A percentile compares a stretch with the other conserved stretches of the same genome.
Evolutionary conservation across 2,329 filamentous ascomycete species (phyloP).

Genomic region (Boeremia lycopersici): DNA sequence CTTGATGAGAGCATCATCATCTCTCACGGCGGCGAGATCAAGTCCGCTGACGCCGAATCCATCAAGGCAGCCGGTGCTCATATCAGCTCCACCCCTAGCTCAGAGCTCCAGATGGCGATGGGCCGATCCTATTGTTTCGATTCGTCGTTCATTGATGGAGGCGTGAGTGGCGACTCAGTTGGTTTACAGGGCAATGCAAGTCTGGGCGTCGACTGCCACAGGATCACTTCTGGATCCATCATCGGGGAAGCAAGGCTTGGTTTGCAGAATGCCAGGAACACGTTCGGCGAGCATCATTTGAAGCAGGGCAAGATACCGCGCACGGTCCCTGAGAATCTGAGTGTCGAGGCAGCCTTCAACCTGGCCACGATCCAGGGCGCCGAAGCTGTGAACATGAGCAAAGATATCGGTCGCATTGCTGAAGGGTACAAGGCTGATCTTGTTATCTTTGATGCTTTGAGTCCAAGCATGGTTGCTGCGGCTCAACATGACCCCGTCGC

Average conservation of each 20-base stretch:
- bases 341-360: conserved; percentile 55
- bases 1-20: conserved; percentile 53
- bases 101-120: conserved; percentile 58
- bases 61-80: conserved; percentile 45
- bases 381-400: conserved; percentile 50
- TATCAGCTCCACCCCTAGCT: conserved; percentile 56
- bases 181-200: conserved; percentile 50
- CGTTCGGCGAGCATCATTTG: conserved; percentile 52
- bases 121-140: conserved; percentile 48
- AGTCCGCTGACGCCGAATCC: conserved; percentile 43
- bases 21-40: conserved; percentile 48
- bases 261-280: conserved; percentile 54
- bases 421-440: conserved; percentile 57
- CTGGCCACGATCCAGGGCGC: conserved; percentile 57
- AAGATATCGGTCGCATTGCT: conserved; percentile 53
- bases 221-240: conserved; percentile 56
- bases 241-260: conserved; percentile 58
- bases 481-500: conserved; percentile 51
- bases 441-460: conserved; percentile 53
- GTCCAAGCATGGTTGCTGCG: conserved; percentile 51
- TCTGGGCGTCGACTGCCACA: conserved; percentile 62
- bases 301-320: conserved; percentile 52
- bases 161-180: conserved; percentile 18
- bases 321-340: conserved; percentile 53
- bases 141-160: conserved; percentile 24